A percentile compares a stretch with the other conserved stretches of the same genome.
phyloP scores from a whole-genome alignment of 257 asterid species.

The Salvia splendens region DNA sequence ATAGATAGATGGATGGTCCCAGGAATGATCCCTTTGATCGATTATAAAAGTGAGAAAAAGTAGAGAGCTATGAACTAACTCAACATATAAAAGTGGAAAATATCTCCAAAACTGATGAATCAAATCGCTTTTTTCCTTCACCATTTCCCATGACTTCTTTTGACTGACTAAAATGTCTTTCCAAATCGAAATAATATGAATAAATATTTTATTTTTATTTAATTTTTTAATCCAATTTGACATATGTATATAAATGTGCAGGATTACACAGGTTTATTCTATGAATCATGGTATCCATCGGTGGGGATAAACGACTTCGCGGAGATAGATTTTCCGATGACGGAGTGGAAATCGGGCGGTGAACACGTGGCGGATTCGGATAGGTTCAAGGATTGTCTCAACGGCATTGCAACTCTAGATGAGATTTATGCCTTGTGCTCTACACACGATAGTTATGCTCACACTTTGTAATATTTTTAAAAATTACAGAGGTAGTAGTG shows the following conservation, averaged over 20 bases:
- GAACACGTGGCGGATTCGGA: conserved; percentile 36
- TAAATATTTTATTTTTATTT: no score
- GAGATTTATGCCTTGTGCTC: conserved; percentile 50
- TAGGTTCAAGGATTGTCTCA: conserved; percentile 34
- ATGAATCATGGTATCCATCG: conserved; percentile 40
- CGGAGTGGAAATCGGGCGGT: conserved; percentile 26
- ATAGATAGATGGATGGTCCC: conserved; percentile 38
- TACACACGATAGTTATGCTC: conserved; percentile 35
- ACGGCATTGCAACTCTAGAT: conserved; percentile 41
- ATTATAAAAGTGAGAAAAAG: conserved; percentile 43
- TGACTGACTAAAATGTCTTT: conserved; percentile 51
- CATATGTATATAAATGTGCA: conserved; percentile 26
- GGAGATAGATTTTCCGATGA: conserved; percentile 36
- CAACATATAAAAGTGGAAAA: conserved; percentile 46
- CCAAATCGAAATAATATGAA: conserved; percentile 6
- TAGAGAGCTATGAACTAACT: conserved; percentile 43
- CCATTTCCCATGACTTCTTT: conserved; percentile 55
- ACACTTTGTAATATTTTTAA: conserved; percentile 2
- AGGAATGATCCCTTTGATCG: conserved; percentile 44
- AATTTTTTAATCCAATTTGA: neutral
- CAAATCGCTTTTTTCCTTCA: conserved; percentile 42
- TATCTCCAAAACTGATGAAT: conserved; percentile 30
- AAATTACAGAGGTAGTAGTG: neutral
- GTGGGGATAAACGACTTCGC: conserved; percentile 51
- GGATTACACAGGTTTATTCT: conserved; percentile 38